Percentiles rank a stretch among this genome's conserved stretches.
These are phyloP conservation scores for Paramecium sonneborni DNA, from an alignment of 73 alveolate species.

Conservation along the genomic window DNA sequence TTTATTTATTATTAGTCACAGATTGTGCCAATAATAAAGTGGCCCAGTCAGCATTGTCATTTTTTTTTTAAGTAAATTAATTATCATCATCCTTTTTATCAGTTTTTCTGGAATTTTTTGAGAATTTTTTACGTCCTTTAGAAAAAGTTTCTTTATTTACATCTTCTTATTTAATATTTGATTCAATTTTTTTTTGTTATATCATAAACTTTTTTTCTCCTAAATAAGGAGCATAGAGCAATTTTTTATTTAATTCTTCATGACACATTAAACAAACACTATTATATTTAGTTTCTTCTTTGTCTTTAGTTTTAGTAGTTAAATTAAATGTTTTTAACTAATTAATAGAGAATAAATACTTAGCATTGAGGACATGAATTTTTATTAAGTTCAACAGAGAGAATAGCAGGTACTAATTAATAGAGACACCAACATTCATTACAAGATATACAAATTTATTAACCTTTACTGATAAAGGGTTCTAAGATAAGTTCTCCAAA, in stretches of 20 bases:
- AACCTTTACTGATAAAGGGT: conserved; percentile 47
- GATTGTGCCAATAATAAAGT: background rate
- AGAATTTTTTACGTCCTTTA: background rate
- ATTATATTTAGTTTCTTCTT: background rate
- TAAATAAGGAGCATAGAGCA: conserved; percentile 20
- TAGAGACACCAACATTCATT: conserved; percentile 68
- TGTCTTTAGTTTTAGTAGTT: background rate
- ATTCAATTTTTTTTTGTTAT: background rate
- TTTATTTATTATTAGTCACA: background rate
- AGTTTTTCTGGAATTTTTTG: background rate
- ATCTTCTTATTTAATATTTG: background rate
- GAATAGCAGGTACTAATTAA: conserved; percentile 31
- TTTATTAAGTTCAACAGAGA: background rate
- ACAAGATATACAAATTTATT: conserved; percentile 28
- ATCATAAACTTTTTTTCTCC: background rate
- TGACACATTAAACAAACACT: conserved; percentile 63
- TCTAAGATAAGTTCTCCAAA: conserved; percentile 54
- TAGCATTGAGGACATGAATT: background rate
- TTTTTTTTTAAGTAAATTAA: background rate
- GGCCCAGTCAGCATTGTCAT: conserved; percentile 2
- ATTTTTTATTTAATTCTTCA: conserved; percentile 27
- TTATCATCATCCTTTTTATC: background rate
- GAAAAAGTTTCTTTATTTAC: background rate
- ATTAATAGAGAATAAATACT: background rate
- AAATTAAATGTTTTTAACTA: conserved; percentile 5